A percentile compares a stretch with the other conserved stretches of the same genome.
Evolutionary conservation across 225 moss, liverwort and hornwort genomes (phyloP).

Genomic region (Lunularia cruciata): DNA sequence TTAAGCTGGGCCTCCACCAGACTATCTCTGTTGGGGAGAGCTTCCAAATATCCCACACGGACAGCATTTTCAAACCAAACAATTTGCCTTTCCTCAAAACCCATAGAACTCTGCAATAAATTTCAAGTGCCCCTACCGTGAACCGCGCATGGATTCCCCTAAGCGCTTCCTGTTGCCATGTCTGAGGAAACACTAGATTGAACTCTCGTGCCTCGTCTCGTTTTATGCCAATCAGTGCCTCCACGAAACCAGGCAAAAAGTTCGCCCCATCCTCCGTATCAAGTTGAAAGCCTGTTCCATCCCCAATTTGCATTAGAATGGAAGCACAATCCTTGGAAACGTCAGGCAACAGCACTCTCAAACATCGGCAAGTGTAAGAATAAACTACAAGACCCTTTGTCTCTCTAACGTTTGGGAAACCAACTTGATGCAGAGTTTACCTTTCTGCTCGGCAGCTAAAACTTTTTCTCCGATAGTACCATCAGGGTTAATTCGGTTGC

Average conservation of each 20-base stretch:
- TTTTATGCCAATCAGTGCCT: conserved; percentile 64
- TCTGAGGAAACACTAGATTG: conserved; percentile 80
- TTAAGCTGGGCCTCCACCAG: no score
- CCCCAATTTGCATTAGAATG: background rate
- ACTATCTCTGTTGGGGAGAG: no score
- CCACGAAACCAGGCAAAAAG: conserved; percentile 92
- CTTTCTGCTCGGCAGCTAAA: conserved; percentile 92
- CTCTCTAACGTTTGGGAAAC: no score
- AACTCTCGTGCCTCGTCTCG: conserved; percentile 70
- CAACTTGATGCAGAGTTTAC: conserved; percentile 36
- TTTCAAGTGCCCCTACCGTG: conserved; percentile 42
- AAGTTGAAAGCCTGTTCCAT: conserved; percentile 79
- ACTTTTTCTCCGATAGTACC: conserved; percentile 80
- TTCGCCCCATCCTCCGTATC: conserved; percentile 91
- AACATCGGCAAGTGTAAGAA: no score
- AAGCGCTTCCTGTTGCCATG: conserved; percentile 89
- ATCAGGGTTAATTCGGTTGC: conserved; percentile 80
- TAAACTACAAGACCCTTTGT: no score
- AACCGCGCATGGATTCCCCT: conserved; percentile 84
- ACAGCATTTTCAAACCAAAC: no score
- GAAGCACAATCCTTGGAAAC: no score
- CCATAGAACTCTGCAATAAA: background rate
- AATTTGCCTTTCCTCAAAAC: no score
- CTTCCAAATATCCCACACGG: no score
- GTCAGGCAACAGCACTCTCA: no score